Conservation (phyloP, 805 yeast species). For the Candida jianshihensis region DNA sequence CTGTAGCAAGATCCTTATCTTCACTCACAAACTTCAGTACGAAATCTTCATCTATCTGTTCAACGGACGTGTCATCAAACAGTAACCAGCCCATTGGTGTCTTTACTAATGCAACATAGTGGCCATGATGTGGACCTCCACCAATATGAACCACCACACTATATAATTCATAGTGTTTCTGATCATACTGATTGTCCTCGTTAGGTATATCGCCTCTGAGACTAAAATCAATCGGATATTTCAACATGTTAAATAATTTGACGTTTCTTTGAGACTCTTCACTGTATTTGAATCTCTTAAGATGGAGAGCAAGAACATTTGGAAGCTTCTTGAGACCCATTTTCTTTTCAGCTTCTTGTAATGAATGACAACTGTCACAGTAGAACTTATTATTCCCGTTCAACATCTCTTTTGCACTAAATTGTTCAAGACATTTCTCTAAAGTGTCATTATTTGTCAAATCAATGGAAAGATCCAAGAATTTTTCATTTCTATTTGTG, state of each 20-base stretch:
- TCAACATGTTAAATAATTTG: slow-evolving; percentile 79
- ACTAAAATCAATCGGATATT: slow-evolving; percentile 67
- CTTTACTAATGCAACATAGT: slow-evolving; percentile 82
- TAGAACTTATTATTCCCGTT: slow-evolving; percentile 85
- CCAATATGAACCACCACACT: slow-evolving; percentile 93
- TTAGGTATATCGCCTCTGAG: slow-evolving; percentile 47
- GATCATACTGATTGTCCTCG: slow-evolving; percentile 35
- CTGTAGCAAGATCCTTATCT: slow-evolving; percentile 81
- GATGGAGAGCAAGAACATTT: slow-evolving; percentile 69
- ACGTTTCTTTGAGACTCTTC: slow-evolving; percentile 76
- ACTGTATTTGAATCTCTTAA: slow-evolving; percentile 87
- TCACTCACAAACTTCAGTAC: slow-evolving; percentile 87
- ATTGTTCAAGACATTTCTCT: slow-evolving; percentile 72
- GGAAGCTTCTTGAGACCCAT: slow-evolving; percentile 78
- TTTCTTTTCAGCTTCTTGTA: slow-evolving; percentile 91
- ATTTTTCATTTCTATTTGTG: slow-evolving; percentile 77
- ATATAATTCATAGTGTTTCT: slow-evolving; percentile 68
- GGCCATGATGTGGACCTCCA: slow-evolving; percentile 97
- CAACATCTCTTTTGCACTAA: slow-evolving; percentile 79
- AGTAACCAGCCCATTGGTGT: slow-evolving; percentile 82
- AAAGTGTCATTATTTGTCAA: slow-evolving; percentile 68
- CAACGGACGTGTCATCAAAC: slow-evolving; percentile 94
- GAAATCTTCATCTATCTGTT: slow-evolving; percentile 73
- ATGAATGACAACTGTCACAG: slow-evolving; percentile 83
- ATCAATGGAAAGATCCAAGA: slow-evolving; percentile 82